These are phyloP conservation scores for Croton setiger DNA, from an alignment of 441 rosid genomes.

Conservation along the genomic window DNA sequence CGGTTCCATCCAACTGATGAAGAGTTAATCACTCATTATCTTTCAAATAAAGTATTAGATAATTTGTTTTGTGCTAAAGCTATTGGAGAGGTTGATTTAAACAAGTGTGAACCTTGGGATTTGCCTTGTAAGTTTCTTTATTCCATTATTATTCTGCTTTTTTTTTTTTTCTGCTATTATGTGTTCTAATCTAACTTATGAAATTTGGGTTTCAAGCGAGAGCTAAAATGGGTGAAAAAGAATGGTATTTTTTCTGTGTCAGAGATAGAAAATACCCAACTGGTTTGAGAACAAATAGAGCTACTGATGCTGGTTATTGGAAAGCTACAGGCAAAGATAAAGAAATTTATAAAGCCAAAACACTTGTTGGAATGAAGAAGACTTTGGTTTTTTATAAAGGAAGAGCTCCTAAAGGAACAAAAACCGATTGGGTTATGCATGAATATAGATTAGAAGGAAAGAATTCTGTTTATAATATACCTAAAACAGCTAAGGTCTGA, in stretches of 20 bases:
- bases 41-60: conserved; percentile 61
- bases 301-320: conserved; percentile 33
- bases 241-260: conserved; percentile 38
- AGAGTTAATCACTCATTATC: conserved; percentile 80
- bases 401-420: conserved; percentile 46
- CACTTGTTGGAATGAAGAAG: conserved; percentile 42
- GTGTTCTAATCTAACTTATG: not conserved
- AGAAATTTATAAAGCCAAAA: conserved; percentile 25
- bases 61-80: conserved; percentile 57
- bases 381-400: conserved; percentile 44
- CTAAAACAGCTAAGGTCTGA: conserved; percentile 65
- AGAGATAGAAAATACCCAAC: conserved; percentile 39
- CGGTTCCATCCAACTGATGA: conserved; percentile 95
- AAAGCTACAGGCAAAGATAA: conserved; percentile 31
- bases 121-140: conserved; percentile 39
- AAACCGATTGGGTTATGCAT: conserved; percentile 88
- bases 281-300: conserved; percentile 31
- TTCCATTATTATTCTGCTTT: conserved; percentile 1
- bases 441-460: conserved; percentile 78
- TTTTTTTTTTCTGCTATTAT: not conserved
- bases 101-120: conserved; percentile 98
- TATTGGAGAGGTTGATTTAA: conserved; percentile 82
- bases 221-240: conserved; percentile 40
- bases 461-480: conserved; percentile 52
- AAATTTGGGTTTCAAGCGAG: conserved; percentile 19